These are phyloP conservation scores for Solanum rostratum DNA, from an alignment of 257 asterid genomes.

Conservation along the genomic window DNA sequence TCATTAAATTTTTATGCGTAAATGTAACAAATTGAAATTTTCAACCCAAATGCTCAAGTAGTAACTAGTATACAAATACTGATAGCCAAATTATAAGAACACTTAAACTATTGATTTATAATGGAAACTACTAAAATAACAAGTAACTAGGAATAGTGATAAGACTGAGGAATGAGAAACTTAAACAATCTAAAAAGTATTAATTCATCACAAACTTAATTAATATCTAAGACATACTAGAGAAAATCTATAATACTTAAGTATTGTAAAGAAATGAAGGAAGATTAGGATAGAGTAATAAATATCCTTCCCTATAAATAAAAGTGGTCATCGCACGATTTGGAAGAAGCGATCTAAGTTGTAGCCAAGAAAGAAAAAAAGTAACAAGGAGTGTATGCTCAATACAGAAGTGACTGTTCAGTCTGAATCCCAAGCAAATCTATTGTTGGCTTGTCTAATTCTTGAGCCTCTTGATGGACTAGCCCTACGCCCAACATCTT, in stretches of 20 bases:
- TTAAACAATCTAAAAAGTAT: background rate
- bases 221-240: background rate
- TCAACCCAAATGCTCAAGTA: background rate
- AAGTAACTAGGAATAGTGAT: background rate
- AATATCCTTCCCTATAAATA: background rate
- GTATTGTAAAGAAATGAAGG: background rate
- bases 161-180: background rate
- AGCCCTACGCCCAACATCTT: background rate
- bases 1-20: background rate
- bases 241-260: background rate
- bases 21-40: background rate
- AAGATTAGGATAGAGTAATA: background rate
- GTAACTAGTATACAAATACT: background rate
- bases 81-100: background rate
- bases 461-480: background rate
- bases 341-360: too few relatives aligned
- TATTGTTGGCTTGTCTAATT: background rate
- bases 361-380: background rate
- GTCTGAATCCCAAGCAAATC: background rate
- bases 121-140: background rate
- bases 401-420: background rate
- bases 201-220: background rate
- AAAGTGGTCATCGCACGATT: too few relatives aligned
- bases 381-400: background rate
- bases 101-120: background rate